Conservation (phyloP, 768 basidiomycete species). For the Phylloporus sp. region DNA sequence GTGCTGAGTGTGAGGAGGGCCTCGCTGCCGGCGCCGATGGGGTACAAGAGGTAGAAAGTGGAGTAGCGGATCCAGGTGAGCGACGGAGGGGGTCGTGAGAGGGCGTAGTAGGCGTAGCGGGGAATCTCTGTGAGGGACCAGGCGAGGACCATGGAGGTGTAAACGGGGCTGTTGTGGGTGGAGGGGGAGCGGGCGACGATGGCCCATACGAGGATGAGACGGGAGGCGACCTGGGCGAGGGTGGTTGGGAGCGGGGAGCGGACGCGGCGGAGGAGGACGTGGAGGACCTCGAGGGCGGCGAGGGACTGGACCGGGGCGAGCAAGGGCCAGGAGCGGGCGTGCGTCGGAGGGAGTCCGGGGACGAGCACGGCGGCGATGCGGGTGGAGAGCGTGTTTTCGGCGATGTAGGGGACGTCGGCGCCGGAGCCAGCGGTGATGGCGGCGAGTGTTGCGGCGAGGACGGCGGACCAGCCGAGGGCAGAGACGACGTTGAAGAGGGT, state of each 20-base stretch:
- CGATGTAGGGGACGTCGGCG: slow-evolving; percentile 27
- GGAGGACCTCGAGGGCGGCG: slow-evolving; percentile 79
- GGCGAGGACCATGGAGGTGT: slow-evolving; percentile 86
- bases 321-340: slow-evolving; percentile 52
- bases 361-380: slow-evolving; percentile 30
- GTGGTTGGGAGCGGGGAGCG: slow-evolving; percentile 73
- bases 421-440: slow-evolving; percentile 35
- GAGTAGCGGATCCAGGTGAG: slow-evolving; percentile 83
- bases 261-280: slow-evolving; percentile 76
- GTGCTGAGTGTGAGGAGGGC: slow-evolving; percentile 78
- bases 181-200: slow-evolving; percentile 38
- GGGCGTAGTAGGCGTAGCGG: slow-evolving; percentile 85
- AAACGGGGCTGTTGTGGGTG: slow-evolving; percentile 71
- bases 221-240: slow-evolving; percentile 69
- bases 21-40: slow-evolving; percentile 86
- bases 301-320: slow-evolving; percentile 75
- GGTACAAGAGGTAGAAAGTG: slow-evolving; percentile 91
- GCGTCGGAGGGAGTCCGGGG: slow-evolving; percentile 41
- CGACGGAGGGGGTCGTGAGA: slow-evolving; percentile 50
- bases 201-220: slow-evolving; percentile 84
- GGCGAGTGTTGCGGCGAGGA: slow-evolving; percentile 53
- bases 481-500: slow-evolving; percentile 75
- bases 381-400: slow-evolving; percentile 35
- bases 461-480: slow-evolving; percentile 65
- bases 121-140: slow-evolving; percentile 92